Evolutionary conservation across 1,139 yeast species (phyloP).

Genomic region (Candida smagusa): DNA sequence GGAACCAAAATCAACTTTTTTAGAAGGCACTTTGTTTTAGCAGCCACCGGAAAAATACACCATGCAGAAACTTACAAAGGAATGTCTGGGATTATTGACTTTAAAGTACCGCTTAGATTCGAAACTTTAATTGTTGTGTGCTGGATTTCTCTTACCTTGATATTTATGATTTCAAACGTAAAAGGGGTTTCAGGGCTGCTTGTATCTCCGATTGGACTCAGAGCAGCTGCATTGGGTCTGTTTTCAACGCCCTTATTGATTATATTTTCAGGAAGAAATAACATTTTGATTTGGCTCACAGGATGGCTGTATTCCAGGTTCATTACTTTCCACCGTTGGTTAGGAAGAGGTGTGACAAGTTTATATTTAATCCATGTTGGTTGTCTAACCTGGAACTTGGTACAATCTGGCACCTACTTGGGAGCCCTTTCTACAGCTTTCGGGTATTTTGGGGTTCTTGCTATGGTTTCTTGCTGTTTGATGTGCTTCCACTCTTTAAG

Average conservation of each 20-base stretch:
- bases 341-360: slow-evolving; percentile 17
- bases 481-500: slow-evolving; percentile 15
- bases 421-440: neutral
- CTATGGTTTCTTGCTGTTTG: slow-evolving; percentile 9
- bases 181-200: neutral
- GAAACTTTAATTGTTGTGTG: slow-evolving; percentile 2
- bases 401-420: slow-evolving; percentile 3
- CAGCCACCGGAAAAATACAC: slow-evolving; percentile 2
- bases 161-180: neutral
- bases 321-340: slow-evolving; percentile 21
- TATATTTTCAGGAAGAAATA: slow-evolving; percentile 24
- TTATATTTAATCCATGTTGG: slow-evolving; percentile 17
- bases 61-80: slow-evolving; percentile 7
- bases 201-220: neutral
- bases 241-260: slow-evolving; percentile 4
- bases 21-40: slow-evolving; percentile 7
- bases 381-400: slow-evolving; percentile 8
- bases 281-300: slow-evolving; percentile 24
- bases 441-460: slow-evolving; percentile 14
- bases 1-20: slow-evolving; percentile 10
- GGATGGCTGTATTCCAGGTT: slow-evolving; percentile 21
- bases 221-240: neutral
- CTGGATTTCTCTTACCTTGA: slow-evolving; percentile 2
- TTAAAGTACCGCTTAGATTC: slow-evolving; percentile 11
- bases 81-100: slow-evolving; percentile 6